Evolutionary conservation across 164 flowering plant genomes (phyloP).

Genomic region (Aristolochia californica): DNA sequence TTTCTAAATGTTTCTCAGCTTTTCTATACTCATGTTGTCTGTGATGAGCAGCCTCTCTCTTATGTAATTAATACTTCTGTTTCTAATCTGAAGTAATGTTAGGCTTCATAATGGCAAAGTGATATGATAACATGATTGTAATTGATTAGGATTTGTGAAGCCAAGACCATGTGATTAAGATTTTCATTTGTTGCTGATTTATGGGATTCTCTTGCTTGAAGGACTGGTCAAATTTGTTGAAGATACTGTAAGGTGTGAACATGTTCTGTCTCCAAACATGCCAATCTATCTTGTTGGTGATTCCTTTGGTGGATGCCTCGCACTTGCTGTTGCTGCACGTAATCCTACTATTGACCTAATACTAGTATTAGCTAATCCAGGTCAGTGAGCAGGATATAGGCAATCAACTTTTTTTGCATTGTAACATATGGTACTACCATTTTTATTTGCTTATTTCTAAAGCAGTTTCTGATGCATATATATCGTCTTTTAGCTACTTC

Average conservation of each 20-base stretch:
- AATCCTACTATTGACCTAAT: constrained; percentile 78
- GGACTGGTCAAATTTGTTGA: constrained; percentile 62
- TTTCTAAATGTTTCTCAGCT: no score
- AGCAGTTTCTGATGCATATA: constrained; percentile 1
- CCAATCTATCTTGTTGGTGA: constrained; percentile 90
- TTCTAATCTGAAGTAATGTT: no score
- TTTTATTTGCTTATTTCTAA: neutral
- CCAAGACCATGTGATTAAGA: neutral
- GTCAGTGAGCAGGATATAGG: constrained; percentile 21
- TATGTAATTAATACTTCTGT: no score
- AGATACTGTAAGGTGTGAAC: constrained; percentile 49
- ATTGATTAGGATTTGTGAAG: no score
- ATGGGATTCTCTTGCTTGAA: constrained; percentile 17
- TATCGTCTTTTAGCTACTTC: constrained; percentile 47
- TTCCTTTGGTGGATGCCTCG: constrained; percentile 91
- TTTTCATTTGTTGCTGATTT: neutral
- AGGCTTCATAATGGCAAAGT: no score
- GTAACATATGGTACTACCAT: no score
- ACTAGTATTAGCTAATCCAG: constrained; percentile 75
- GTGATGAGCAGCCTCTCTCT: no score
- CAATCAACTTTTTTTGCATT: neutral
- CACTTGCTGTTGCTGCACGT: constrained; percentile 88
- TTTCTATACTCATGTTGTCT: no score
- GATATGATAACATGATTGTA: no score
- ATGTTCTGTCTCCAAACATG: constrained; percentile 49